Evolutionary conservation across 164 flowering plant genomes (phyloP), one percentile per base, ranked within the genome.

Genomic region (Stephania yunnanensis): DNA sequence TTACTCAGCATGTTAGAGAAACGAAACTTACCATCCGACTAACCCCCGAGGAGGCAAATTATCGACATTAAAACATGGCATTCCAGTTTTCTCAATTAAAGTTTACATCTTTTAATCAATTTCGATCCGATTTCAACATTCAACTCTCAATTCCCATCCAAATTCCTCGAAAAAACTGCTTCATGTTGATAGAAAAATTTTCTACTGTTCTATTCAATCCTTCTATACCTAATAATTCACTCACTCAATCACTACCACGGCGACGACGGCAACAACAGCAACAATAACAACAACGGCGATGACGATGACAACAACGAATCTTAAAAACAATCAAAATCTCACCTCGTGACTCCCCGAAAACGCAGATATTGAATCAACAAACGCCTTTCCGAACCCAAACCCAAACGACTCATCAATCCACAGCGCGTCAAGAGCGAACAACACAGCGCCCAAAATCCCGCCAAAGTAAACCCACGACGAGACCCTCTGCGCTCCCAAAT

Each of bases 381-480:
- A 91, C 17, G 79, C 80, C 77, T 88, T 87, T 2, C 97, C 95
- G 9, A 50, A 29, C 10, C 85, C 85, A 53, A 82, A 83, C 1
- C 99, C 99, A 45, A 88, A 85, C 6, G 88, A 82, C 67, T 85
- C 82, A 78, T 95, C 99, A 69, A 95, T 87, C 99, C 98, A 95
- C 66, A 65, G 85, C 5, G 89, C 88, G 68, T 95, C 78, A 42
- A 95, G 89, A 7, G 86, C 83, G 55, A 82, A 86, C 13, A 93
- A 81, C 71, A 95, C 98, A 78, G 84, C 87, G 1, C 98, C 96
- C 68, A 93, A 77, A 75, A 93, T 81, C 15, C 82, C 84, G 50
- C 82, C 71, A 75, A 95, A 95, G 77, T 90, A 91, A 73, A 93
- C 65, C 99, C 99, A 95, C 22, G 99, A 93, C 63, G 87, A 72